Percentiles rank a stretch among this genome's conserved stretches.
Evolutionary conservation across 495 filamentous ascomycete species (phyloP).

Genomic region (Aspergillus conjunctus): DNA sequence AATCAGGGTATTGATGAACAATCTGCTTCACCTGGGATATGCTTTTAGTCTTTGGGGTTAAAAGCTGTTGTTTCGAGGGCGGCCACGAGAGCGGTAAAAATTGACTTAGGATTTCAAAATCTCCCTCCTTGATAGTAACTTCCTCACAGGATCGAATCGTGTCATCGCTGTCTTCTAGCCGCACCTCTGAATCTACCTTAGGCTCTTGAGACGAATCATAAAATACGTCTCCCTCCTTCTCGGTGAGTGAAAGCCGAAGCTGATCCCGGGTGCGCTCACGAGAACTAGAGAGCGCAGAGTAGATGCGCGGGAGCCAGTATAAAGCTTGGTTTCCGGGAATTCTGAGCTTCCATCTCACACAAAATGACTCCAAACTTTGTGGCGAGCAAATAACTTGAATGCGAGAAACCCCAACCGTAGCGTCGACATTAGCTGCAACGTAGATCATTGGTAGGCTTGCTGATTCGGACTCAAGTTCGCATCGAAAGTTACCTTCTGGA

Average conservation of each 20-base stretch:
- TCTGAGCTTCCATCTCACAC: slow-evolving; percentile 33
- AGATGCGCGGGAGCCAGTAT: slow-evolving; percentile 36
- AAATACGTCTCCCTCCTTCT: not conserved
- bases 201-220: not conserved
- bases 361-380: slow-evolving; percentile 32
- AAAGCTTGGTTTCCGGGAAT: slow-evolving; percentile 13
- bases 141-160: not conserved
- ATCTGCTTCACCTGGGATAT: not conserved
- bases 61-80: not conserved
- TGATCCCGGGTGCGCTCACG: slow-evolving; percentile 11
- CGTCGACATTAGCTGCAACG: slow-evolving; percentile 14
- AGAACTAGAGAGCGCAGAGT: slow-evolving; percentile 18
- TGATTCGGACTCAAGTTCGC: slow-evolving; percentile 19
- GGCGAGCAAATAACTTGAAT: slow-evolving; percentile 33
- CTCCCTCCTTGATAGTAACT: not conserved
- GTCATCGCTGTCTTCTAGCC: not conserved
- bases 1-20: not conserved
- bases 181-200: not conserved
- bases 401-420: slow-evolving; percentile 23
- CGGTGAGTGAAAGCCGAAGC: slow-evolving; percentile 18
- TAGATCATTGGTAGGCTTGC: slow-evolving; percentile 25
- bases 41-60: not conserved
- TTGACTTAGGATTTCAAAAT: not conserved
- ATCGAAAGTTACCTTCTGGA: slow-evolving; percentile 33
- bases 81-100: not conserved